Conservation (phyloP, 139 green algal species). For the Eudorina sp. region DNA sequence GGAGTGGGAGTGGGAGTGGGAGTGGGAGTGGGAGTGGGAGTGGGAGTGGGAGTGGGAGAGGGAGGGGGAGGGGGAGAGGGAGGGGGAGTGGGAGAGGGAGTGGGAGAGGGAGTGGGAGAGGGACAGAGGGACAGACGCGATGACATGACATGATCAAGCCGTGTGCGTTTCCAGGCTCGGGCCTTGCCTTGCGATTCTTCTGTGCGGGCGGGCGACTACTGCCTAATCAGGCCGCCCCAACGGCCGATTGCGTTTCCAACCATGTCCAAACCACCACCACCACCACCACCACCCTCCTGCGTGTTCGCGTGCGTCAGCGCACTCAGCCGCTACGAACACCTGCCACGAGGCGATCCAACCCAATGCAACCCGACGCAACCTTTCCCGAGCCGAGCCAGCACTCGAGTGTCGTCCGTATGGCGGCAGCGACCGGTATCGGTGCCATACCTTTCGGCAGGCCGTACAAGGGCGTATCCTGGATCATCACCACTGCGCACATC, state of each 20-base stretch:
- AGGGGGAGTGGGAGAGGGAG: too few species aligned
- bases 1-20: not conserved
- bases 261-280: not conserved
- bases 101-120: not conserved
- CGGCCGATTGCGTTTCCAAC: too few species aligned
- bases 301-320: not conserved
- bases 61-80: too few species aligned
- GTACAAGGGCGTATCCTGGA: slow-evolving; percentile 23
- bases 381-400: too few species aligned
- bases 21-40: not conserved
- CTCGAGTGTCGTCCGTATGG: too few species aligned
- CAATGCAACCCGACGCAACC: too few species aligned
- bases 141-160: too few species aligned
- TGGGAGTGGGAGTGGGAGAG: not conserved
- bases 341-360: not conserved
- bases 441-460: not conserved
- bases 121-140: too few species aligned
- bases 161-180: too few species aligned
- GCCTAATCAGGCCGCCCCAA: too few species aligned
- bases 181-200: too few species aligned
- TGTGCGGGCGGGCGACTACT: too few species aligned
- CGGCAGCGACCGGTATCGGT: not conserved
- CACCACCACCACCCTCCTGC: not conserved
- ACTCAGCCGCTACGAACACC: not conserved
- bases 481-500: slow-evolving; percentile 15